Evolutionary conservation across 2,329 filamentous ascomycete genomes (phyloP).

Genomic region (Ophioceras dolichostomum): DNA sequence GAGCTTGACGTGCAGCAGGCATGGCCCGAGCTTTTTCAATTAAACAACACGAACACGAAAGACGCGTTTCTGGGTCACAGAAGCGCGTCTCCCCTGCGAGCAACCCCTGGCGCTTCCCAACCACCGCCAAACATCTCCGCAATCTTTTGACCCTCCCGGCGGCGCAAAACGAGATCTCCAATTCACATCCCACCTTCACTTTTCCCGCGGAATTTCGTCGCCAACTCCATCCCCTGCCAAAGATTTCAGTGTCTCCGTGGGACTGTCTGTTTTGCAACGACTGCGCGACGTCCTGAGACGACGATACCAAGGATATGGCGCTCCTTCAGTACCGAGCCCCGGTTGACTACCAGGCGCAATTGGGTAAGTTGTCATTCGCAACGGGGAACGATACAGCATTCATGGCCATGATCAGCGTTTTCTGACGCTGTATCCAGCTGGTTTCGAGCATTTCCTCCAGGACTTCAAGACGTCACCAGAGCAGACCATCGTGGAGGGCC

Average conservation of each 20-base stretch:
- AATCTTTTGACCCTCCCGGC: neutral
- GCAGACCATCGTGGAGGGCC: constrained; percentile 63
- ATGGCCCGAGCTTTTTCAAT: neutral
- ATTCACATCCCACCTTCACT: constrained; percentile 1
- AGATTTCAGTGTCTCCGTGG: too few relatives aligned
- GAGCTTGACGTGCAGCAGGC: neutral
- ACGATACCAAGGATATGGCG: constrained; percentile 56
- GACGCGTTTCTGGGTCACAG: constrained; percentile 4
- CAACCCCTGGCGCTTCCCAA: neutral
- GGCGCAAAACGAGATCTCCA: neutral
- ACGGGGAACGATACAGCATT: neutral
- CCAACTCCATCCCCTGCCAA: too few relatives aligned
- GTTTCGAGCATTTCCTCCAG: constrained; percentile 78
- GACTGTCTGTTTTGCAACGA: too few relatives aligned
- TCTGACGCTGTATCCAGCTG: constrained; percentile 42
- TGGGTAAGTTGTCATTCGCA: constrained; percentile 36
- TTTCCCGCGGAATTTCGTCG: too few relatives aligned
- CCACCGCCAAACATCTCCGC: constrained; percentile 1
- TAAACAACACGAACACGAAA: constrained; percentile 8
- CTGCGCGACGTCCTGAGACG: neutral
- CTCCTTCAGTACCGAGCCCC: constrained; percentile 67
- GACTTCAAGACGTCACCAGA: constrained; percentile 74
- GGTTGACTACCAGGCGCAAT: constrained; percentile 81
- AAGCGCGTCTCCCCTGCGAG: constrained; percentile 1
- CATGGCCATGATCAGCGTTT: too few relatives aligned